These are phyloP conservation scores for Pyricularia sp. DNA, from an alignment of 2,329 filamentous ascomycete genomes.

Conservation along the genomic window DNA sequence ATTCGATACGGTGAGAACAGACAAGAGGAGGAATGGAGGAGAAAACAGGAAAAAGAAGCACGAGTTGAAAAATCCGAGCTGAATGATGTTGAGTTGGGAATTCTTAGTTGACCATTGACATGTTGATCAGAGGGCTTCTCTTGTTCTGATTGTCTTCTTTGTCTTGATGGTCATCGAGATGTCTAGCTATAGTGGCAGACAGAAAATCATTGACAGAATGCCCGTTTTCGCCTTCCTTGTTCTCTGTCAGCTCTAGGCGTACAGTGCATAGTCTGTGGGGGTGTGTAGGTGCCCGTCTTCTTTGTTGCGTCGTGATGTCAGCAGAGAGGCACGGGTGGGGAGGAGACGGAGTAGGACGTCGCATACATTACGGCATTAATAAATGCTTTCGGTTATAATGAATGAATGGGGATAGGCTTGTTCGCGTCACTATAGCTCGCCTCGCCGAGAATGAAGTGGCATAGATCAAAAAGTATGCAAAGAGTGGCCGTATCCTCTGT, in stretches of 20 bases:
- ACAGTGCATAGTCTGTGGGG: background rate
- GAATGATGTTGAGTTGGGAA: background rate
- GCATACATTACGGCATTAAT: background rate
- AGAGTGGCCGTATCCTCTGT: conserved; percentile 14
- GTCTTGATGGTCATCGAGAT: conserved; percentile 7
- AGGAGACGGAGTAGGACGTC: background rate
- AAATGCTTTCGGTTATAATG: background rate
- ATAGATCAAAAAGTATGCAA: background rate
- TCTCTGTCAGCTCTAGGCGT: background rate
- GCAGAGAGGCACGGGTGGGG: background rate
- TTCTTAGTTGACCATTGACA: background rate
- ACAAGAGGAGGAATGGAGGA: background rate
- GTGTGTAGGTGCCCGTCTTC: background rate
- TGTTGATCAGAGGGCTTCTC: conserved; percentile 7
- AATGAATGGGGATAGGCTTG: background rate
- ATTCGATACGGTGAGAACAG: background rate
- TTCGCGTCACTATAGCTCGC: background rate
- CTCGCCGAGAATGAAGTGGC: background rate
- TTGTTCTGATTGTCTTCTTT: conserved; percentile 19
- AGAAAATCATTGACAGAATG: background rate
- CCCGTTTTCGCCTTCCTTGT: background rate
- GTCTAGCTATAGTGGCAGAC: background rate
- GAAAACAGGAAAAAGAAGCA: conserved; percentile 2
- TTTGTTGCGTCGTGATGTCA: background rate
- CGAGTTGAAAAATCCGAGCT: background rate